Evolutionary conservation across 2,329 filamentous ascomycete species (phyloP), one percentile per base, ranked within the genome.

Genomic region (Domatiomyces catenatus): DNA sequence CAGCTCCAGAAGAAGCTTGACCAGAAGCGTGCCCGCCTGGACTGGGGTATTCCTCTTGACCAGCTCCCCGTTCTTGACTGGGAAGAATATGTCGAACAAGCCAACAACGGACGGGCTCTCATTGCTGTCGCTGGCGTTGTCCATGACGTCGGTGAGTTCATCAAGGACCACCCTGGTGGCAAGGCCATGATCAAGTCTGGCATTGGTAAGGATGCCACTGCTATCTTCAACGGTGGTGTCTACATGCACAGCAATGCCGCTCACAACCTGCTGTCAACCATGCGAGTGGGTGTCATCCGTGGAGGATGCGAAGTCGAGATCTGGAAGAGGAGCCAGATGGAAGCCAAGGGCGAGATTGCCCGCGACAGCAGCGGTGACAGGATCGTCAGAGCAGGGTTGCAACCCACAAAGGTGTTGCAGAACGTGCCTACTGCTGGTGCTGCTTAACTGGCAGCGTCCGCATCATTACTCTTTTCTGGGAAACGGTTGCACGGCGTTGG

Each of bases 1-100:
- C 86, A 92, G 71, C 71, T 82, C 57, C 86, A 92, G 76, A 92
- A 92, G 84, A 92, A 92, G 77, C 80, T 93, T 53, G 86, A 92
- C 68, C 84, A 88, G 72, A 85, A 86, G 77, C 85, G 86, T 63
- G 69, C 83, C 58, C 79, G 73, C 55, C 82, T 93, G 53, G 84
- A 93, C 72, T 93, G 86, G 86, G 86, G 86, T 66, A 78, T 82
- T 58, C 86, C 86, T 54, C 78, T 93, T 24, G 86, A 92, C 67
- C 82, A 88, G 70, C 77, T 93, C 5, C 86, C 86, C 47, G 86
- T 92, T 57, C 76, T 93, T 67, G 79, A 83, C 67, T 93, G 86
- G 84, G 86, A 92, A 56, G 84, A 89, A 63, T 93, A 87, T 60
- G 81, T 87, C 51, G 78, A 81, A 57, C 78, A 88, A 67, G 72